Base-by-base conservation (phyloP, 2,329 filamentous ascomycete species). In the Phoma sp. region DNA sequence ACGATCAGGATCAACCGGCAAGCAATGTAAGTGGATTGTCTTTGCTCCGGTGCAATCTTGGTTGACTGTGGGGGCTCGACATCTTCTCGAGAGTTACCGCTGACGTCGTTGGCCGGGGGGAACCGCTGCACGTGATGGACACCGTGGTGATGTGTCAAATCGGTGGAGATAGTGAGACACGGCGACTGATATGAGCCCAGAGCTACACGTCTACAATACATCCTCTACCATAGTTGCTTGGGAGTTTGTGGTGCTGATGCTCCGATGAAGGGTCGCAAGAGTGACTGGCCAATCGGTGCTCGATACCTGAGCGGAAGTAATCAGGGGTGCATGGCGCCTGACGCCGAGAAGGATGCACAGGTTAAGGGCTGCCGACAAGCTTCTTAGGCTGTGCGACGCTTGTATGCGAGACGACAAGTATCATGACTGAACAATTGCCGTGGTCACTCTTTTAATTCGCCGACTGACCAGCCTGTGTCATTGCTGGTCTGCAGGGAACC, bases 71-170 rank as follows among this genome's bases (percentile, higher is more conserved):
- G 62, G 62, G 55, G 62, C 53, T 61, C 52, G 61, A 60, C 63
- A 61, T 63, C 43, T 53, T 64, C 58, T 62, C 68, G 48, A 47
- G 25, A 40, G 43, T 21, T 33, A 51, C 41, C 58, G 49, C 62
- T 71, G 68, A 71, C 68, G 68, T 71, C 61, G 66, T 60, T 61
- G 55, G 65, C 37, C 46, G 52, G 52, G 52, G 52, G 37, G 22
- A 37, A 17, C 35, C 19, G 31, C 19, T 39, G 38, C 58, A 60
- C 57, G 58, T 62, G 61, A 60, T 59, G 27, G 17, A 29, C 22
- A 39, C 43, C 31, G 25, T 25, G 27, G 37, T 33, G 39, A 25
- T 41, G 41, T 37, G 46, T 51, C 52, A 51, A 46, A 17, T 5
- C 35, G 10, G 29, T 29, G 43, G 19, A 43, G 53, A 58, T 57